phyloP scores from a whole-genome alignment of 2,329 filamentous ascomycete species.

The Microsporum audouinii region DNA sequence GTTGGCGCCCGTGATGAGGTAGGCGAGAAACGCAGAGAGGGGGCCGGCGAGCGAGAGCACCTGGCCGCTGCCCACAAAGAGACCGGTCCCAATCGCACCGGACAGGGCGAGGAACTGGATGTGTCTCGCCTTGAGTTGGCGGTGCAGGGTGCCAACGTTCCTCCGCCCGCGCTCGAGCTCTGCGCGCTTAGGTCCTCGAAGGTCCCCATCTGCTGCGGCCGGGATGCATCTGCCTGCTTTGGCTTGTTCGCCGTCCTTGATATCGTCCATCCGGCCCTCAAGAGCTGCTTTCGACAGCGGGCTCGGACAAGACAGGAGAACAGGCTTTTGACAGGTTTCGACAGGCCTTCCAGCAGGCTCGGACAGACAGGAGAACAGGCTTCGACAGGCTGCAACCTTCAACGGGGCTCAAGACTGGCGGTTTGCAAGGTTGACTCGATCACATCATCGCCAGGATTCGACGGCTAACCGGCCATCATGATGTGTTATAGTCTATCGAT shows the following conservation, averaged over 20 bases:
- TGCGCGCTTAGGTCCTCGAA: background rate
- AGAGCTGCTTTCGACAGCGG: too few relatives aligned
- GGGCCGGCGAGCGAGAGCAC: constrained; percentile 27
- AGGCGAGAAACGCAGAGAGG: constrained; percentile 24
- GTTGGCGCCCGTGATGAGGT: constrained; percentile 33
- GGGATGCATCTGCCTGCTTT: background rate
- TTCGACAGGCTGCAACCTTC: too few relatives aligned
- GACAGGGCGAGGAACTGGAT: constrained; percentile 30
- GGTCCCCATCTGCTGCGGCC: background rate
- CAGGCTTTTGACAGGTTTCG: too few relatives aligned
- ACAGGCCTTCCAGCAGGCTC: too few relatives aligned
- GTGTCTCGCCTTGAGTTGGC: constrained; percentile 29
- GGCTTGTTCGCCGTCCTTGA: background rate
- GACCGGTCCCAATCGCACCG: constrained; percentile 26
- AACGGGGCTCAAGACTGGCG: too few relatives aligned
- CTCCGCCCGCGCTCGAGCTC: background rate
- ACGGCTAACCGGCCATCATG: background rate
- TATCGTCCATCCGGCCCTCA: background rate
- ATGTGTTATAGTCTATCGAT: background rate
- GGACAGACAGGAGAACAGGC: too few relatives aligned
- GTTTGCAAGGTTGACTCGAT: background rate
- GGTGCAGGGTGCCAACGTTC: constrained; percentile 11
- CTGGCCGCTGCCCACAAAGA: constrained; percentile 27
- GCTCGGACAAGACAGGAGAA: too few relatives aligned
- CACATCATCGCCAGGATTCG: background rate